Conservation (phyloP, 208 protist species). For the Crithidia bombi region DNA sequence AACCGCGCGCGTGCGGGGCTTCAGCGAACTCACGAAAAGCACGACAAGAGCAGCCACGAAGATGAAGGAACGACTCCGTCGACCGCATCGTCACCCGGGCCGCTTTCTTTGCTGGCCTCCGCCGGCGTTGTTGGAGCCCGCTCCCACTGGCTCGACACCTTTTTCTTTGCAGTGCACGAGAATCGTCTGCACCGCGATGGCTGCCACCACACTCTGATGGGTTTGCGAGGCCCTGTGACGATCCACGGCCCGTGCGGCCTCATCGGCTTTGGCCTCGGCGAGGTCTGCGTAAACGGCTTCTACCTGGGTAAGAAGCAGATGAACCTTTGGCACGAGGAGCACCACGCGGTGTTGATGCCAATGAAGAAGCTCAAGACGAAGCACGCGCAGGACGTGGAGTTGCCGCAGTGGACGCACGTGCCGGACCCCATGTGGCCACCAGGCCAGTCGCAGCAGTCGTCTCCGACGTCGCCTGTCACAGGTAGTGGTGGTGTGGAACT, state of each 20-base stretch:
- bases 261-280: conserved; percentile 72
- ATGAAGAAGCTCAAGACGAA: conserved; percentile 51
- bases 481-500: neutral
- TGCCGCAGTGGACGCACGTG: conserved; percentile 32
- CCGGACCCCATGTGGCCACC: conserved; percentile 30
- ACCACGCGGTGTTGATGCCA: conserved; percentile 65
- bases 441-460: neutral
- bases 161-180: conserved; percentile 67
- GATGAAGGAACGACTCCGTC: neutral
- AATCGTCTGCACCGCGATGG: conserved; percentile 20
- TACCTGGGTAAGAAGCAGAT: conserved; percentile 73
- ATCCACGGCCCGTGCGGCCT: conserved; percentile 80
- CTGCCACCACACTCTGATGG: conserved; percentile 78
- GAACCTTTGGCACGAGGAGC: conserved; percentile 48
- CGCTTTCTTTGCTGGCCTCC: neutral
- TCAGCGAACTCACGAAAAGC: neutral
- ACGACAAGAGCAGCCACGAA: neutral
- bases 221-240: conserved; percentile 54
- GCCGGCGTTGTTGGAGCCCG: conserved; percentile 12
- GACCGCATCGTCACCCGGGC: conserved; percentile 2
- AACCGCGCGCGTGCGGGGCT: conserved; percentile 1
- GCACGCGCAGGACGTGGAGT: conserved; percentile 33
- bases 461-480: neutral
- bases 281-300: conserved; percentile 70
- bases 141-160: conserved; percentile 48